Evolutionary conservation across 257 asterid species (phyloP).

Genomic region (Ajuga chamaepitys): DNA sequence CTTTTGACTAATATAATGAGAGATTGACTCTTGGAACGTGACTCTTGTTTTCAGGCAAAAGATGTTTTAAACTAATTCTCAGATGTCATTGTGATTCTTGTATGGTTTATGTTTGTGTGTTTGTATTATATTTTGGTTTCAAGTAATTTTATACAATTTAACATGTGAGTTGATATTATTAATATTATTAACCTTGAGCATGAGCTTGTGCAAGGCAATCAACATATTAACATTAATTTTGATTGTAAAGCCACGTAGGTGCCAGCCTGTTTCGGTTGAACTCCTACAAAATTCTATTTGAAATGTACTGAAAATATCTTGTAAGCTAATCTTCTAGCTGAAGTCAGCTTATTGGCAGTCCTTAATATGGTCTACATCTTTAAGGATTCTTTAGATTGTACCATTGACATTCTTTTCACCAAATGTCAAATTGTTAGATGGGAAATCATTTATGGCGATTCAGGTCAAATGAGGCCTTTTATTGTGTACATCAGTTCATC

Average conservation of each 20-base stretch:
- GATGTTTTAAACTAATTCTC: neutral
- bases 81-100: neutral
- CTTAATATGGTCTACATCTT: neutral
- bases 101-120: no score
- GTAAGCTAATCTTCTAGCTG: neutral
- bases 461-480: neutral
- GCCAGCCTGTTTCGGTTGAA: neutral
- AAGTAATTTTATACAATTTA: neutral
- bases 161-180: neutral
- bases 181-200: neutral
- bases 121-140: neutral
- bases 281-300: neutral
- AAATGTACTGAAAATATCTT: neutral
- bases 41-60: no score
- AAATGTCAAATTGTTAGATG: neutral
- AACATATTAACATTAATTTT: neutral
- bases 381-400: neutral
- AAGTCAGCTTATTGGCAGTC: neutral
- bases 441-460: neutral
- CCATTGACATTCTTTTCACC: neutral
- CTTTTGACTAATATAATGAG: no score
- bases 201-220: neutral
- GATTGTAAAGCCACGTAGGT: neutral
- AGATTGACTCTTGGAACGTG: no score
- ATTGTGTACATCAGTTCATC: neutral